A percentile compares a stretch with the other conserved stretches of the same genome.
phyloP scores from a whole-genome alignment of 148 eudicot species.

The Heliamphora exappendiculata region DNA sequence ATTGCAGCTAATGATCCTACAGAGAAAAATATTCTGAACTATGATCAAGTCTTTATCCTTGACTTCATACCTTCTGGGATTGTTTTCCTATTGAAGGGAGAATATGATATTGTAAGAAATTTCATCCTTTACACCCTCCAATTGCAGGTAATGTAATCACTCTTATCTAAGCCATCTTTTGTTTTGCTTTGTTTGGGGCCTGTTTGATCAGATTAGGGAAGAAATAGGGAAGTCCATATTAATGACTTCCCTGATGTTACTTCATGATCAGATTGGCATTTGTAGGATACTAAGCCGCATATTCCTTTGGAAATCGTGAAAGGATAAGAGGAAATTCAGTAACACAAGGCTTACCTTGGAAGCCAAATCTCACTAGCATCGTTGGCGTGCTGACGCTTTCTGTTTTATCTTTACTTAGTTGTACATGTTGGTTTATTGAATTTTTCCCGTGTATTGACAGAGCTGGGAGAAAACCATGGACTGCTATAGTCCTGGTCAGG shows the following conservation, averaged over 20 bases:
- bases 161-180: background rate
- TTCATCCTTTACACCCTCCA: slow-evolving; percentile 50
- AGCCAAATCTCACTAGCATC: background rate
- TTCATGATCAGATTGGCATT: background rate
- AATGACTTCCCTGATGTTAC: background rate
- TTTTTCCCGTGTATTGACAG: slow-evolving; percentile 15
- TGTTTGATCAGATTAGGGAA: background rate
- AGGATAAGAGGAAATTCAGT: background rate
- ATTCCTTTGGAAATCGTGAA: background rate
- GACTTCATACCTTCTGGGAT: slow-evolving; percentile 48
- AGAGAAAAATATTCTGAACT: slow-evolving; percentile 32
- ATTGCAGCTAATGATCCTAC: slow-evolving; percentile 87
- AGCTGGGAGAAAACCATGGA: slow-evolving; percentile 62
- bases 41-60: slow-evolving; percentile 43
- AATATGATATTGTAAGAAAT: slow-evolving; percentile 39
- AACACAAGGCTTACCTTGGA: background rate
- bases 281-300: background rate
- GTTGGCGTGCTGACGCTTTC: background rate
- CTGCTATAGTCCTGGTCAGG: slow-evolving; percentile 50
- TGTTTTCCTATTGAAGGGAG: slow-evolving; percentile 45
- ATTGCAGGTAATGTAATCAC: slow-evolving; percentile 26
- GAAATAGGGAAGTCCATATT: background rate
- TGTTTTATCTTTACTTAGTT: background rate
- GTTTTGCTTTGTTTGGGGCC: background rate
- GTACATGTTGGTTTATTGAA: background rate